Base-by-base conservation (phyloP, 2,329 filamentous ascomycete genomes). In the Drechslerella coelobrocha region DNA sequence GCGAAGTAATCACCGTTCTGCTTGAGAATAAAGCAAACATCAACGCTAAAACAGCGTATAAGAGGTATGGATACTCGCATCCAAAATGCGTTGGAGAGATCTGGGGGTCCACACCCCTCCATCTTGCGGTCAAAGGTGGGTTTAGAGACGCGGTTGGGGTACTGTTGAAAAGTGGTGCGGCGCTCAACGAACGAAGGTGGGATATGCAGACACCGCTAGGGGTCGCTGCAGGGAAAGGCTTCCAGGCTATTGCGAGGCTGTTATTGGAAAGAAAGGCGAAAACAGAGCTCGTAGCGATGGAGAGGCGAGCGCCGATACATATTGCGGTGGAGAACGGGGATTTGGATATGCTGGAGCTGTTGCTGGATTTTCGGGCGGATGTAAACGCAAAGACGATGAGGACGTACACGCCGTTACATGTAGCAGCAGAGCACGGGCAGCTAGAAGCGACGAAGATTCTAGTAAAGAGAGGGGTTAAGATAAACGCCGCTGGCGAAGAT, bases 371-470 rank as follows among this genome's bases (percentile, higher is more conserved):
- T 27, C 57, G 59, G 27, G 65, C 65, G n/a, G 65, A 62, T 41
- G 65, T 62, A 1, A 69, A 69, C 21, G 65, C 65, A 17, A 69
- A 69, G 47, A 69, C 62, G 65, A 61, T 56, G 65, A 69, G 65
- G 37, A 62, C 65, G n/a, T 69, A 57, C 51, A 69, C 65, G 21
- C 34, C 65, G 6, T 53, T 69, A 26, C 65, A 69, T 31, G 65
- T 62, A 14, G 65, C 65, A 2, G 65, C 65, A 17, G 65, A 62
- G 24, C 29, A 24, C 17, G 65, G 65, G 31, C 29, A 62, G 19
- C 43, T 69, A 14, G 53, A 69, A 1, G 39, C 37, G 9, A 47
- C 52, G 3, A 69, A 69, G 19, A 7, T 69, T 4, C 48, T 69
- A 21, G 14, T 69, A 26, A 34, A 12, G 1, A 53, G 37, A 10